Percentiles rank a stretch among this genome's conserved stretches.
Evolutionary conservation across 148 eudicot genomes (phyloP).

Genomic region (Chenopodium album): DNA sequence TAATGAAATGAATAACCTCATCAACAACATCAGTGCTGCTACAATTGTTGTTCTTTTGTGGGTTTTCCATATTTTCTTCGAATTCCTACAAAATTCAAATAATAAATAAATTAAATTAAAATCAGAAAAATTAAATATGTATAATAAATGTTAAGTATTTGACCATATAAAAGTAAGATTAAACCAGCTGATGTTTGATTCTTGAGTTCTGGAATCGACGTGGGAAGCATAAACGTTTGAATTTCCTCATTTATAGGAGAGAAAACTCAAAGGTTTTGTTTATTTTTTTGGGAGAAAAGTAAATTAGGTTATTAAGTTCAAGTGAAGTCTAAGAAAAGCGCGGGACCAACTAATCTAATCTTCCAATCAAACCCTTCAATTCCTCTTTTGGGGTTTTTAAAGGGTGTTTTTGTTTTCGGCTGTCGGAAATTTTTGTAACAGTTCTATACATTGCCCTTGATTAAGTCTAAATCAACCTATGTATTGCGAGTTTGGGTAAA

Average conservation of each 20-base stretch:
- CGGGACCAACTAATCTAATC: constrained; percentile 35
- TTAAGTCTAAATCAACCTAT: too few relatives aligned
- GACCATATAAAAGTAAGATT: not conserved
- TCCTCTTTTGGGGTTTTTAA: not conserved
- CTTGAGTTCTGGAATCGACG: constrained; percentile 28
- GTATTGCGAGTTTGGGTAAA: too few relatives aligned
- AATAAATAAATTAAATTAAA: not conserved
- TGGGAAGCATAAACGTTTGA: constrained; percentile 31
- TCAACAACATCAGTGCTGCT: constrained; percentile 19
- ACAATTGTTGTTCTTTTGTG: constrained; percentile 25
- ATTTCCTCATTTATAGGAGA: constrained; percentile 35
- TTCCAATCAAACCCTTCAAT: constrained; percentile 25
- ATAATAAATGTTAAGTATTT: not conserved
- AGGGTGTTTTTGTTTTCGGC: not conserved
- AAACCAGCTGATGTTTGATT: constrained; percentile 20
- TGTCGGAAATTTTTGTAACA: too few relatives aligned
- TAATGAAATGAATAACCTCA: constrained; percentile 23
- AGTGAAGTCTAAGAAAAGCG: constrained; percentile 42
- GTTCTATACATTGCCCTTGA: too few relatives aligned
- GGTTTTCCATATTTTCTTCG: constrained; percentile 38
- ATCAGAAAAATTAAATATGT: not conserved
- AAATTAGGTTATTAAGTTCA: constrained; percentile 18
- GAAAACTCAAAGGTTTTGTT: not conserved
- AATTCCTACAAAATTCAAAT: constrained; percentile 29
- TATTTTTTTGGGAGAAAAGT: not conserved